Base-by-base conservation (phyloP, 495 filamentous ascomycete genomes). In the Penicillium dipodomyicola region DNA sequence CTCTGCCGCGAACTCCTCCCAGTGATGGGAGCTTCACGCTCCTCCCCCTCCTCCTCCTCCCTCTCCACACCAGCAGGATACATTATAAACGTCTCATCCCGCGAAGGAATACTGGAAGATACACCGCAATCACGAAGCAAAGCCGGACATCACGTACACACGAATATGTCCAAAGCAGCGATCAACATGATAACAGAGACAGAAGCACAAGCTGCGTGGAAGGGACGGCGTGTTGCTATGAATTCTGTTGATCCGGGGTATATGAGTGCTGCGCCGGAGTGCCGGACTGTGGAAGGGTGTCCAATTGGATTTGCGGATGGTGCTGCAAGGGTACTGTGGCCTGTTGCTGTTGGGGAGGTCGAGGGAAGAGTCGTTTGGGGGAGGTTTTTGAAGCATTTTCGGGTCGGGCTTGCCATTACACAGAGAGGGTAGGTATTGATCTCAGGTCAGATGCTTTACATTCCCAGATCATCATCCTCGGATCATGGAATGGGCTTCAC, bases 191-290 rank as follows among this genome's bases (percentile, higher is more conserved):
- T 79, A 37, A 78, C 77, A 5, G 72, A 75, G 48, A 76, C 74
- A 2, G 74, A 77, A 50, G 69, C 69, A 8, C 52, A 44, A 1
- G 17, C 51, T 14, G 70, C 71, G 4, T 81, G 77, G 78, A 53
- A 58, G 17, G 19, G 3, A 12, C 58, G 65, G 8, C 56, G 65
- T 5, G 71, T 78, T 3, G 74, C 75, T 8, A 77, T 81, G 56
- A 80, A 80, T 57, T 72, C 65, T 0, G 77, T 80, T 8, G 78
- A 81, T 67, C 77, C 77, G 12, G 77, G 76, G 1, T 81, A 73
- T 56, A 72, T 80, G 74, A 79, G 76, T 52, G 68, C 77, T 4
- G 73, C 76, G 2, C 74, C 75, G 0, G 76, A 77, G 58, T 66
- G 70, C 27, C 46, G 58, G 51, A 49, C 17, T 27, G 45, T 65